Conservation (phyloP, 2,329 filamentous ascomycete species). For the Curvularia spicifera region DNA sequence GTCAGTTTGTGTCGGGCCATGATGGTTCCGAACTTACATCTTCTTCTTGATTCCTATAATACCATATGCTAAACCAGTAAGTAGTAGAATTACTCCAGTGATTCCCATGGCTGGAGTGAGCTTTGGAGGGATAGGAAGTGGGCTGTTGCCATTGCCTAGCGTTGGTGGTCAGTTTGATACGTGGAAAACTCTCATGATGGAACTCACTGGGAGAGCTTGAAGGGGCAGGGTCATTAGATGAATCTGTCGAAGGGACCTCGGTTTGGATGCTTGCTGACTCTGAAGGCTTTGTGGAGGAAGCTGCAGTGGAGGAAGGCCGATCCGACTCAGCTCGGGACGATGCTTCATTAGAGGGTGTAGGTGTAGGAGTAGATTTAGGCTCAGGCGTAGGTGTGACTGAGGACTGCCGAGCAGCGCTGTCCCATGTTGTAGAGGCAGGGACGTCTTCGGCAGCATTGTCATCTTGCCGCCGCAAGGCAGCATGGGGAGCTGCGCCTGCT, state of each 20-base stretch:
- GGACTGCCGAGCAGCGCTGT: constrained; percentile 19
- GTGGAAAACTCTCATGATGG: neutral
- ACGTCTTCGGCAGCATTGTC: constrained; percentile 26
- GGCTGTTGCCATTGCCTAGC: constrained; percentile 22
- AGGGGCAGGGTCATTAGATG: constrained; percentile 25
- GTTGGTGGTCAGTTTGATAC: constrained; percentile 1
- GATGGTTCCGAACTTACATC: constrained; percentile 52
- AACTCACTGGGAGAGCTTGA: constrained; percentile 28
- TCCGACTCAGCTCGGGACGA: constrained; percentile 23
- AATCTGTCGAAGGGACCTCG: constrained; percentile 27
- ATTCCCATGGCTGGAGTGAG: constrained; percentile 84
- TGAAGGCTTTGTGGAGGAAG: constrained; percentile 23
- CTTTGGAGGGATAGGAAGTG: constrained; percentile 72
- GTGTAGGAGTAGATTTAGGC: constrained; percentile 18
- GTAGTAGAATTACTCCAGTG: constrained; percentile 76
- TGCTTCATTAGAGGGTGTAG: constrained; percentile 17
- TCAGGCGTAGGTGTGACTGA: constrained; percentile 23
- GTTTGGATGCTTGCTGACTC: constrained; percentile 19
- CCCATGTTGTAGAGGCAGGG: constrained; percentile 20
- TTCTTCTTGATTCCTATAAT: constrained; percentile 83
- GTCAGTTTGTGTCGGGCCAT: constrained; percentile 22
- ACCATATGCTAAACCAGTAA: constrained; percentile 72
- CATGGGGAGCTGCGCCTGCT: constrained; percentile 30
- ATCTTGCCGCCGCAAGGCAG: constrained; percentile 42
- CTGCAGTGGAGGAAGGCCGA: constrained; percentile 20